Evolutionary conservation across 495 filamentous ascomycete species (phyloP).

Genomic region (Cercophora sp.): DNA sequence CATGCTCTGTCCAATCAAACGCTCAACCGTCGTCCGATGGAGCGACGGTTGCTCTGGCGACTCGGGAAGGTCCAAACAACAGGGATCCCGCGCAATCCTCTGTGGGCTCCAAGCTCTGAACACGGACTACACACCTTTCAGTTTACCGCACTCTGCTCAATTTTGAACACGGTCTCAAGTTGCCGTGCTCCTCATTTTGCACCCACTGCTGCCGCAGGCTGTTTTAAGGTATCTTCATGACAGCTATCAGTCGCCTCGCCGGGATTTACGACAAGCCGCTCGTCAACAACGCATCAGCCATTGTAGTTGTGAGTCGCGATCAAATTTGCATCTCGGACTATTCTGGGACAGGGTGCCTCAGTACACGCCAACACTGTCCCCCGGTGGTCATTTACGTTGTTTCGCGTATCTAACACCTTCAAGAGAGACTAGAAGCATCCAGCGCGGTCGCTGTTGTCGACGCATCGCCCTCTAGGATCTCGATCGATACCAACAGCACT

Average conservation of each 20-base stretch:
- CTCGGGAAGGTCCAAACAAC: constrained; percentile 10
- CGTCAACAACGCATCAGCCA: neutral
- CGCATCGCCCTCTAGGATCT: neutral
- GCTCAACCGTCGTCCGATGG: neutral
- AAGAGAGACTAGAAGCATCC: no score
- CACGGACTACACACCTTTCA: constrained; percentile 10
- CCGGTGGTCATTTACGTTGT: no score
- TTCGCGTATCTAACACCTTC: no score
- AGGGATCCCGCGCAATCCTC: constrained; percentile 8
- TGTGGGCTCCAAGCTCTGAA: constrained; percentile 12
- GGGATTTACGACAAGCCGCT: neutral
- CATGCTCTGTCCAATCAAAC: constrained; percentile 1
- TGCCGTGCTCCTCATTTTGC: no score
- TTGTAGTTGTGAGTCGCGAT: neutral
- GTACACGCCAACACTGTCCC: no score
- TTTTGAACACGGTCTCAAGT: no score
- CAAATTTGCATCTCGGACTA: neutral
- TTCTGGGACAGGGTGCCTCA: no score
- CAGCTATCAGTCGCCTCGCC: neutral
- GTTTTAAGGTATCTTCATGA: neutral
- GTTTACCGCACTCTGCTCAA: no score
- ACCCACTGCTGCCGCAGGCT: no score
- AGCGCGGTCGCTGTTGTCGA: no score
- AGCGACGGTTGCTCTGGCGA: constrained; percentile 4
- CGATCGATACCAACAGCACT: no score